These are phyloP conservation scores for Podospora conica DNA, from an alignment of 495 filamentous ascomycete genomes.

Conservation along the genomic window DNA sequence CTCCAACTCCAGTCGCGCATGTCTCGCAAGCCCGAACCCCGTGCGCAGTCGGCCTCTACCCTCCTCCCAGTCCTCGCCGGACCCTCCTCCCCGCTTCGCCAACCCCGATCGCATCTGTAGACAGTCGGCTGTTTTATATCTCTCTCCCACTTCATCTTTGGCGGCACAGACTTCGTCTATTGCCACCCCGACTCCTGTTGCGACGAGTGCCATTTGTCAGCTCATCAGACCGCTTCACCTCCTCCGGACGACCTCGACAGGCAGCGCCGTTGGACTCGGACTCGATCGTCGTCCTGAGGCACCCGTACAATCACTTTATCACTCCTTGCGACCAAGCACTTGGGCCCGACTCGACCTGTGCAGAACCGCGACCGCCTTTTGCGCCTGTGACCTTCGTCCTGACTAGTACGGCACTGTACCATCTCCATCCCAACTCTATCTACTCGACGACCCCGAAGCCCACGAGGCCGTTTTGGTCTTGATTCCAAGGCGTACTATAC, in stretches of 20 bases:
- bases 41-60: background rate
- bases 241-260: background rate
- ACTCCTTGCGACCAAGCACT: background rate
- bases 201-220: background rate
- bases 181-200: background rate
- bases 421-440: background rate
- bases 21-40: constrained; percentile 2
- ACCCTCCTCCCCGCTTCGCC: background rate
- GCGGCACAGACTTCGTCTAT: background rate
- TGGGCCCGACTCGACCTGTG: background rate
- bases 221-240: background rate
- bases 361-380: background rate
- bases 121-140: background rate
- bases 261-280: background rate
- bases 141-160: background rate
- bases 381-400: background rate
- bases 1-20: background rate
- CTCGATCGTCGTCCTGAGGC: background rate
- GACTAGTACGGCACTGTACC: background rate
- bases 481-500: background rate
- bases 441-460: background rate
- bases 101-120: background rate
- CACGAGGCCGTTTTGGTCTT: background rate
- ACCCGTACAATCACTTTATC: background rate
- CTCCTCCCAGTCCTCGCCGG: background rate